phyloP scores from a whole-genome alignment of 2,329 filamentous ascomycete genomes.

The Hortaea werneckii region DNA sequence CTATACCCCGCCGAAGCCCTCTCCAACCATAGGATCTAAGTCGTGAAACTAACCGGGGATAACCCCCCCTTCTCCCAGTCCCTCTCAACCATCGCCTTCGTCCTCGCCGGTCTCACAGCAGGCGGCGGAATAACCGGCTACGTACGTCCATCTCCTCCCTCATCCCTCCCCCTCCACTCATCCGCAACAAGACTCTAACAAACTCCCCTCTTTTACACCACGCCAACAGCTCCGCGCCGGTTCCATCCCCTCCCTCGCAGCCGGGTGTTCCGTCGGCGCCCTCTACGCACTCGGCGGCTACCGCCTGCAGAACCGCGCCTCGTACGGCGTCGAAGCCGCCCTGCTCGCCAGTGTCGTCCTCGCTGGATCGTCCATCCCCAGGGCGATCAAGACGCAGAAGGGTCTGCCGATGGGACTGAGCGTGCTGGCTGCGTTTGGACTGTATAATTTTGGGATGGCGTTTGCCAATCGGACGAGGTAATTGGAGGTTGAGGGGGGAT shows the following conservation, averaged over 20 bases:
- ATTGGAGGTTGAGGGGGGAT: not conserved
- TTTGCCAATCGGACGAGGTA: conserved; percentile 26
- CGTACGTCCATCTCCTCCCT: conserved; percentile 6
- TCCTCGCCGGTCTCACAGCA: conserved; percentile 73
- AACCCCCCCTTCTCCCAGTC: not conserved
- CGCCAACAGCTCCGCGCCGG: conserved; percentile 51
- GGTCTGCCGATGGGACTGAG: conserved; percentile 74
- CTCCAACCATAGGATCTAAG: not conserved
- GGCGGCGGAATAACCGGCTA: conserved; percentile 83
- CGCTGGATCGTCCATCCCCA: conserved; percentile 72
- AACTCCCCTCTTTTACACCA: not conserved
- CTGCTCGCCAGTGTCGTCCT: conserved; percentile 79
- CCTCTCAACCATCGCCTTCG: conserved; percentile 50
- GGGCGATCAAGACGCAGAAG: conserved; percentile 75
- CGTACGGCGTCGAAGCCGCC: conserved; percentile 82
- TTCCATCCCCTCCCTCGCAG: conserved; percentile 76
- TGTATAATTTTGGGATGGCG: conserved; percentile 69
- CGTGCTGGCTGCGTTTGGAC: conserved; percentile 65
- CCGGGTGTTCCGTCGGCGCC: conserved; percentile 71
- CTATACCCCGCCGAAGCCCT: not conserved
- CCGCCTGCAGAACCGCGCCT: conserved; percentile 62
- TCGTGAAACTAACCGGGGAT: not conserved
- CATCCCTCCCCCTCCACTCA: not conserved
- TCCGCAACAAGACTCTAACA: not conserved
- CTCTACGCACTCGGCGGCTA: conserved; percentile 72